phyloP scores from a whole-genome alignment of 2,329 filamentous ascomycete genomes.

The Magnaporthiopsis incrustans region DNA sequence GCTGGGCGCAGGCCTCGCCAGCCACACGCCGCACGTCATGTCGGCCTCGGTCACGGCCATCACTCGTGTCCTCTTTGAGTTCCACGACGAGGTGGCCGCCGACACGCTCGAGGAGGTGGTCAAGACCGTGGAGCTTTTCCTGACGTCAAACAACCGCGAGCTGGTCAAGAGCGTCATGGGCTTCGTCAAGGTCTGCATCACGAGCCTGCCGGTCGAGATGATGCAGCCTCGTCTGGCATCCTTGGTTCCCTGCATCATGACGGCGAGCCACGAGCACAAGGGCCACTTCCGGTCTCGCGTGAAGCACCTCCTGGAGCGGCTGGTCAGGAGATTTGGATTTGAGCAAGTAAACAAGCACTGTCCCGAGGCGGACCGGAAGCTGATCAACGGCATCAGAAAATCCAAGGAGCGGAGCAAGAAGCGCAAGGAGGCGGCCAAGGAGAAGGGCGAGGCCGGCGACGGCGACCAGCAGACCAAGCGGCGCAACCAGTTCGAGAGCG shows the following conservation, averaged over 20 bases:
- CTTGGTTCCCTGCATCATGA: conserved; percentile 82
- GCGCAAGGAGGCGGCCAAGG: conserved; percentile 66
- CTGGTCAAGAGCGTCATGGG: conserved; percentile 92
- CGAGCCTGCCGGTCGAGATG: conserved; percentile 71
- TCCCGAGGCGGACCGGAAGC: conserved; percentile 79
- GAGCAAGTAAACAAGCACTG: conserved; percentile 72
- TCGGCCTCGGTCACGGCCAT: conserved; percentile 94
- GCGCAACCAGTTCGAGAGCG: conserved; percentile 71
- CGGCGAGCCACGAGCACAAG: conserved; percentile 98
- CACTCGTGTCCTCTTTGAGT: conserved; percentile 88
- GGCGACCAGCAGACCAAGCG: conserved; percentile 41
- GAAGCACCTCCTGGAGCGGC: conserved; percentile 93
- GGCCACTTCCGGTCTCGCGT: conserved; percentile 95
- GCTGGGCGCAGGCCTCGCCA: conserved; percentile 91
- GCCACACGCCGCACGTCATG: conserved; percentile 92
- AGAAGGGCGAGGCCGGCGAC: conserved; percentile 48
- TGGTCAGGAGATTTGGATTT: conserved; percentile 85
- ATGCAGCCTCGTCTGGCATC: conserved; percentile 69
- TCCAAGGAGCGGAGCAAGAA: conserved; percentile 84
- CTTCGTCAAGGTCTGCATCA: conserved; percentile 93
- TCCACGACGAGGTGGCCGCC: conserved; percentile 40
- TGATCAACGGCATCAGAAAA: conserved; percentile 92
- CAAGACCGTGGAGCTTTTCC: conserved; percentile 90
- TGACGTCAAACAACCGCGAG: conserved; percentile 93
- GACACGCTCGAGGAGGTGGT: conserved; percentile 71